A percentile compares a stretch with the other conserved stretches of the same genome.
Conservation (phyloP, 148 eudicot species). For the Amaranthus hypochondriacus region DNA sequence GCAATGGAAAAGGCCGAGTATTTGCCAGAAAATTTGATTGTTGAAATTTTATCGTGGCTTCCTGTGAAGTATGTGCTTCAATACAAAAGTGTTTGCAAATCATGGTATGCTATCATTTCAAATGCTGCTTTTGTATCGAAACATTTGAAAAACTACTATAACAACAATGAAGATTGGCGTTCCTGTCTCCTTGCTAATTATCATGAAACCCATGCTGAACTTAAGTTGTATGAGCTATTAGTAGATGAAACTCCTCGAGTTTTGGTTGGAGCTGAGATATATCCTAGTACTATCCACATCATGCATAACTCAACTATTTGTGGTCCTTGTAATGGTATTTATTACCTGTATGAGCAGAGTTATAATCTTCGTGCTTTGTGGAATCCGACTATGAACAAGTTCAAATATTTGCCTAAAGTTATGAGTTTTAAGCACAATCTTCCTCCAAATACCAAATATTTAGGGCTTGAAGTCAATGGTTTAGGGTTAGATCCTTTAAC, state of each 20-base stretch:
- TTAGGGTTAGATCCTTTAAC: constrained; percentile 14
- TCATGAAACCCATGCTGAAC: neutral
- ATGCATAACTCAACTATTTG: neutral
- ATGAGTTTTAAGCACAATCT: constrained; percentile 1
- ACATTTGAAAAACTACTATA: constrained; percentile 9
- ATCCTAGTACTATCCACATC: too few species aligned
- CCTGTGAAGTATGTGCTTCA: constrained; percentile 4
- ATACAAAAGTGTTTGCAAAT: constrained; percentile 12
- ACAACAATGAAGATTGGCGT: neutral
- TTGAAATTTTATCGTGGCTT: constrained; percentile 16
- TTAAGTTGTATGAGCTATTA: neutral
- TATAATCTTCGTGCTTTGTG: neutral
- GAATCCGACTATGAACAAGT: constrained; percentile 14
- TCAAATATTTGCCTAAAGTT: neutral
- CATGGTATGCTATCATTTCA: constrained; percentile 19
- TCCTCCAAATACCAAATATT: neutral
- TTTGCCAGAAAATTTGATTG: constrained; percentile 3
- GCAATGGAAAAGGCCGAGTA: neutral
- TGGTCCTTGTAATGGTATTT: constrained; percentile 18
- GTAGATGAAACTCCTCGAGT: constrained; percentile 14
- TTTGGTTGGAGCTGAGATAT: neutral
- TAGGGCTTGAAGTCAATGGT: neutral
- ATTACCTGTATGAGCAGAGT: neutral
- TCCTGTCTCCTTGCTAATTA: neutral
- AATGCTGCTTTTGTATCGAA: constrained; percentile 14